Evolutionary conservation across 2,329 filamentous ascomycete genomes (phyloP), one percentile per base, ranked within the genome.

Genomic region (Ascochyta fabae): DNA sequence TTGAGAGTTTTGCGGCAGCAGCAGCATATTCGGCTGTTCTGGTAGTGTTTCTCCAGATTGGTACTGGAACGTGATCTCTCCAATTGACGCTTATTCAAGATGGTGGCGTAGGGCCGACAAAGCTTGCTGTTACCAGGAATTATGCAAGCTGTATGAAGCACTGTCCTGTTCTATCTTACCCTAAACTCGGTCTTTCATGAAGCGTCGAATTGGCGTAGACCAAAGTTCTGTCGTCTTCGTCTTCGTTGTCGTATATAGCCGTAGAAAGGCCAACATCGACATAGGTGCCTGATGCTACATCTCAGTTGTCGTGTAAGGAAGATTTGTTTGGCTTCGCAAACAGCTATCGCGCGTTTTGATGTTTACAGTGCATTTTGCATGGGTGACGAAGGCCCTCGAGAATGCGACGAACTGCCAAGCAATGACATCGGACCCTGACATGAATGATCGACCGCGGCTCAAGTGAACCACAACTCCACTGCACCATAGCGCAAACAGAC

Each of bases 351-450:
- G 49, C 22, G 36, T 27, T 12, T 46, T 36, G 49, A 24, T 31
- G n/a, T 53, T 36, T 23, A 46, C 31, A n/a, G 46, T 29, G 12
- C 27, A 29, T 8, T 29, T 10, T 29, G 27, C 8, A 29, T 10
- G 9, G 12, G 7, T 29, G 27, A 29, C 27, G 27, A 10, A 12
- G 27, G 12, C 27, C 27, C 27, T 8, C 12, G 12, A 8, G 9
- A 13, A 31, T 4, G 5, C 10, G 12, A 31, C 13, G 6, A 40
- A 39, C 24, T 53, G 51, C 51, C 51, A 54, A 54, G 51, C 45
- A 48, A 54, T 48, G 44, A 54, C 51, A 53, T 53, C 51, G 51
- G 51, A 54, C 51, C 51, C 51, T 54, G 51, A 48, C 45, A 50
- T 41, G 29, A 24, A 43, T 31, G 51, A 48, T 54, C 40, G 51